Evolutionary conservation across 2,329 filamentous ascomycete species (phyloP).

Genomic region (Xylaria arbuscula): DNA sequence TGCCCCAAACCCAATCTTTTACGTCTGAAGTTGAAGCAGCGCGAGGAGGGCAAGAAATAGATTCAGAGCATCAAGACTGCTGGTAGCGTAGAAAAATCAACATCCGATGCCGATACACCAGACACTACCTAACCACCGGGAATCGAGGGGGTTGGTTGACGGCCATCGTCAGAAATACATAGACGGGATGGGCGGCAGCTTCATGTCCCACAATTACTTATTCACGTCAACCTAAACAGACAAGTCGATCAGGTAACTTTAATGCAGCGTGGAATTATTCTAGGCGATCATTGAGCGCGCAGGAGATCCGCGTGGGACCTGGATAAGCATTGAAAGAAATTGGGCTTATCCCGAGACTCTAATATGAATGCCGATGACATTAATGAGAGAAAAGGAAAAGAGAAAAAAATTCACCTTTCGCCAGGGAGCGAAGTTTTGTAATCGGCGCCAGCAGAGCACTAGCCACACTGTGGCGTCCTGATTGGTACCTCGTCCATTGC

Average conservation of each 20-base stretch:
- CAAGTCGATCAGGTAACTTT: conserved; percentile 70
- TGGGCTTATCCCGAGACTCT: conserved; percentile 97
- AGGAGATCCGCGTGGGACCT: conserved; percentile 82
- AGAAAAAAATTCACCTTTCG: conserved; percentile 44
- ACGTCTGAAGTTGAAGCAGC: conserved; percentile 86
- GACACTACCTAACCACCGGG: too few relatives aligned
- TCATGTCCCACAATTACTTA: conserved; percentile 55
- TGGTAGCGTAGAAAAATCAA: not conserved
- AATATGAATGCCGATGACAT: conserved; percentile 93
- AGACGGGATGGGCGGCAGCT: conserved; percentile 9
- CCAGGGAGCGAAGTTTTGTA: conserved; percentile 29
- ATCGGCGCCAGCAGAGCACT: not conserved
- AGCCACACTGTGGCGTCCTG: conserved; percentile 38
- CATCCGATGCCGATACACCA: not conserved
- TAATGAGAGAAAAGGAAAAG: conserved; percentile 67
- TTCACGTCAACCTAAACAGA: conserved; percentile 54
- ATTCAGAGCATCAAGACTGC: not conserved
- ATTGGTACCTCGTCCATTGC: too few relatives aligned
- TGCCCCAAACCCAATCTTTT: conserved; percentile 87
- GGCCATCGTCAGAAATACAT: not conserved
- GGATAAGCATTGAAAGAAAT: conserved; percentile 84
- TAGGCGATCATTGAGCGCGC: conserved; percentile 99
- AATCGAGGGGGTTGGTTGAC: too few relatives aligned
- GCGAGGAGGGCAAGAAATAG: conserved; percentile 55
- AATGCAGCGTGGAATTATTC: conserved; percentile 80